Conservation (phyloP, 108 stramenopile species). For the Pelagomonas calceolata region DNA sequence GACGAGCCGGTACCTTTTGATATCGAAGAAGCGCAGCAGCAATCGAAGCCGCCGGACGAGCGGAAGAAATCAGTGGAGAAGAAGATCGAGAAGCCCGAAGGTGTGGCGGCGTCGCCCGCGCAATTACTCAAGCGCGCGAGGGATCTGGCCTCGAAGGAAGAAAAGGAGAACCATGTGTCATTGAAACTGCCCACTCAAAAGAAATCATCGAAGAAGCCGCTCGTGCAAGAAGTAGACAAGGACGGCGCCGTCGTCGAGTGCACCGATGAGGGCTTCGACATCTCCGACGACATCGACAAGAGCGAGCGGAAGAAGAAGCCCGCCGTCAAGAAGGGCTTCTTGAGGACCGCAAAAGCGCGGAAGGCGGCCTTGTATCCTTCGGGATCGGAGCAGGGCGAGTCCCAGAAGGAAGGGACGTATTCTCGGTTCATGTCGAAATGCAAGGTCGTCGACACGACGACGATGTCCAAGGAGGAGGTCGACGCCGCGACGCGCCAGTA, state of each 20-base stretch:
- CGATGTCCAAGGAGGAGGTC: background rate
- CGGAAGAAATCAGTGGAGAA: too few species aligned
- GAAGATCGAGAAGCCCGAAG: too few species aligned
- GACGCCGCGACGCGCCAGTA: background rate
- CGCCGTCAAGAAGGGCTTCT: constrained; percentile 9
- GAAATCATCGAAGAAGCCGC: background rate
- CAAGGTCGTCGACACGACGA: constrained; percentile 6
- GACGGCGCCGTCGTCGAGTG: background rate
- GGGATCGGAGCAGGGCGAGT: background rate
- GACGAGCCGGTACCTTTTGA: background rate
- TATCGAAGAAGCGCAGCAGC: background rate
- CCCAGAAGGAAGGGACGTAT: background rate
- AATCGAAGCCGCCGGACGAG: background rate
- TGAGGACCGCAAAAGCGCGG: background rate
- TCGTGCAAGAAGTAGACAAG: background rate
- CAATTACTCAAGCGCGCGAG: background rate
- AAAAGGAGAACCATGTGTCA: background rate
- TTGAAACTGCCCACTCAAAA: background rate
- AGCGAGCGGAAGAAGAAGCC: background rate
- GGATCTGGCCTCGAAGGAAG: background rate
- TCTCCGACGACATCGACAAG: background rate
- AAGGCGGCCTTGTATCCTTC: background rate
- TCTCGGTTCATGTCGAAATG: constrained; percentile 8
- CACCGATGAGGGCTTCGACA: background rate
- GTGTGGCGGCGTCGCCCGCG: background rate